phyloP scores from a whole-genome alignment of 768 basidiomycete genomes.

The Termitomyces sp. region DNA sequence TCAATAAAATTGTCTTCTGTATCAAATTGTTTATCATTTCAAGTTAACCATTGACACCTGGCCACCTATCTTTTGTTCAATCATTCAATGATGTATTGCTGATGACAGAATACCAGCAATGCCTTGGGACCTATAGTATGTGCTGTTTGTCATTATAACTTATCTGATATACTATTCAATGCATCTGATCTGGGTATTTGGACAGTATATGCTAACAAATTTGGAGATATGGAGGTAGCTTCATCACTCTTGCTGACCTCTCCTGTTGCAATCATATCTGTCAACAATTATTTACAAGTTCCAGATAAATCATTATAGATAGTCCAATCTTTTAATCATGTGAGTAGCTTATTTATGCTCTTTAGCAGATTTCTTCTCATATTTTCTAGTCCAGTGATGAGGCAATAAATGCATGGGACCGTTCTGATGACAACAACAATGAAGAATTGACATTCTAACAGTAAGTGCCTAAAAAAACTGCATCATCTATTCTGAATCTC shows the following conservation, averaged over 20 bases:
- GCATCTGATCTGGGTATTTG: background rate
- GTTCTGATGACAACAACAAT: background rate
- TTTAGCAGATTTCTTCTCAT: background rate
- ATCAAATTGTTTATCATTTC: background rate
- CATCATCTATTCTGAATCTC: background rate
- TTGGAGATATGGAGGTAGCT: background rate
- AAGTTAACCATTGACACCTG: background rate
- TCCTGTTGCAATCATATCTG: background rate
- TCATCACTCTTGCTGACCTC: background rate
- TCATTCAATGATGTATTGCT: background rate
- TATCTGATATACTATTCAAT: background rate
- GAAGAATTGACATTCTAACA: background rate
- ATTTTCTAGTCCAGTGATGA: background rate
- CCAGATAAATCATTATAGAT: too few relatives aligned
- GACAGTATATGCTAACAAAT: background rate
- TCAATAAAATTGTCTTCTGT: background rate
- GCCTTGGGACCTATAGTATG: background rate
- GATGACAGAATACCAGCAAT: background rate
- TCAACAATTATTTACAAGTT: background rate
- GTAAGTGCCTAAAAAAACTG: background rate
- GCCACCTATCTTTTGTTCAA: background rate
- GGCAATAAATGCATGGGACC: background rate
- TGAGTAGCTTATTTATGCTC: background rate
- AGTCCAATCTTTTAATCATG: too few relatives aligned
- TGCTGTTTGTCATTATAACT: background rate